Percentiles rank a stretch among this genome's conserved stretches.
Conservation (phyloP, 345 rosid species). For the Hypericum perforatum region DNA sequence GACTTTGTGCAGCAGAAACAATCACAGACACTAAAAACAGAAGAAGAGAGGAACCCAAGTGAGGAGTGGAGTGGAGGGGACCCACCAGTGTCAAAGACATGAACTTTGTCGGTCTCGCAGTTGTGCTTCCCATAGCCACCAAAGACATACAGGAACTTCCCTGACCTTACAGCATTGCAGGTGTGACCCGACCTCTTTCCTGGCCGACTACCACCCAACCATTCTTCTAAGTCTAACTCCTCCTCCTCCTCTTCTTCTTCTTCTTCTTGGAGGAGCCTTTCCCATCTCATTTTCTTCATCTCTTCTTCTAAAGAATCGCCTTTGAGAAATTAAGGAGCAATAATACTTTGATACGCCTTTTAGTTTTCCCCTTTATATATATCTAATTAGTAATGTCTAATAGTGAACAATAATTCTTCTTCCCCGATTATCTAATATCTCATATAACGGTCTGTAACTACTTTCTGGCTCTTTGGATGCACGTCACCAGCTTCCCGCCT, state of each 20-base stretch:
- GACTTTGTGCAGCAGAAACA: too few relatives aligned
- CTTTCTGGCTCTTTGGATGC: too few relatives aligned
- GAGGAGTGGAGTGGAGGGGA: not conserved
- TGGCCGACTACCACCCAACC: slow-evolving; percentile 49
- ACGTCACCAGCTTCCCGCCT: too few relatives aligned
- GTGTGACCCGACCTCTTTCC: slow-evolving; percentile 98
- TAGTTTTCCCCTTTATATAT: too few relatives aligned
- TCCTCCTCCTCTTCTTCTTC: slow-evolving; percentile 52
- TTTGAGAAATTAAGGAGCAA: too few relatives aligned
- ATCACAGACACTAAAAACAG: not conserved
- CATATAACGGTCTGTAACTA: too few relatives aligned
- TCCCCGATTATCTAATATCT: too few relatives aligned
- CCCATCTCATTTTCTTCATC: slow-evolving; percentile 62
- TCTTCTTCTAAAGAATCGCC: too few relatives aligned
- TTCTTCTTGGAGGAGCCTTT: slow-evolving; percentile 41
- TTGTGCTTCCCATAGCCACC: slow-evolving; percentile 89
- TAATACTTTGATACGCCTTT: too few relatives aligned
- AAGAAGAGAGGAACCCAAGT: not conserved
- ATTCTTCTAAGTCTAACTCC: slow-evolving; percentile 57
- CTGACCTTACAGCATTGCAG: slow-evolving; percentile 81
- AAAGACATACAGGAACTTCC: slow-evolving; percentile 76
- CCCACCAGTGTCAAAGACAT: slow-evolving; percentile 84
- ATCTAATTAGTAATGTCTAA: too few relatives aligned
- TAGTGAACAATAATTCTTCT: too few relatives aligned
- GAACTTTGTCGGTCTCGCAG: slow-evolving; percentile 95